Evolutionary conservation across 768 basidiomycete species (phyloP).

Genomic region (Astraeus odoratus): DNA sequence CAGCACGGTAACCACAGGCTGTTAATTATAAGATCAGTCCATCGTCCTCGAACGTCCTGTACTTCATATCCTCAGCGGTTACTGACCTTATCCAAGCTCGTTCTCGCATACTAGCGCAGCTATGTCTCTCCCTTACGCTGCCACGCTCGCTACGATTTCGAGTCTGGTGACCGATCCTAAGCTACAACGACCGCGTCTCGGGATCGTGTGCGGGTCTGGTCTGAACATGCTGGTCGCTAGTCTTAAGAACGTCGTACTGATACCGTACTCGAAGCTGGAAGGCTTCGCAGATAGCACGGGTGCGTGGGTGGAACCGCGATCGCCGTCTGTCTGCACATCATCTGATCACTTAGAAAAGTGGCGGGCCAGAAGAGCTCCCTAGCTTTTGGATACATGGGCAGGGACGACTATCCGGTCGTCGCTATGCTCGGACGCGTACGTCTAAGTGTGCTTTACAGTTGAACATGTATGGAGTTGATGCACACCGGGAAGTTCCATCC

Average conservation of each 20-base stretch:
- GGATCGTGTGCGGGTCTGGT: conserved; percentile 85
- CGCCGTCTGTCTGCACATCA: neutral
- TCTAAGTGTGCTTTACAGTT: conserved; percentile 3
- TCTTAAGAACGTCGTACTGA: conserved; percentile 47
- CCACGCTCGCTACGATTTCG: neutral
- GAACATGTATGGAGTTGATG: conserved; percentile 1
- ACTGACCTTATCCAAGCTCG: neutral
- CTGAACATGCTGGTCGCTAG: conserved; percentile 65
- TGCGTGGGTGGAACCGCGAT: conserved; percentile 26
- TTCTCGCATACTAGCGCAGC: no score
- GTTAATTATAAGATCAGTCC: no score
- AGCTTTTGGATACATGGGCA: conserved; percentile 74
- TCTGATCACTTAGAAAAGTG: conserved; percentile 40
- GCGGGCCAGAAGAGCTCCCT: conserved; percentile 74
- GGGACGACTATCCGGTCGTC: conserved; percentile 67
- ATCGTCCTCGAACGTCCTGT: no score
- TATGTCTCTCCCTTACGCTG: neutral
- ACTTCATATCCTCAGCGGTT: no score
- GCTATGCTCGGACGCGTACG: conserved; percentile 84
- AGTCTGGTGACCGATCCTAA: conserved; percentile 16
- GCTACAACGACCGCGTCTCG: conserved; percentile 57
- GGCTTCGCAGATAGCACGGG: conserved; percentile 79
- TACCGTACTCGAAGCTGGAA: conserved; percentile 62
- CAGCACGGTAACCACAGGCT: no score
- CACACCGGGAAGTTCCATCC: conserved; percentile 57